Conservation (phyloP, 2,329 filamentous ascomycete genomes). For the Onygenales sp. region DNA sequence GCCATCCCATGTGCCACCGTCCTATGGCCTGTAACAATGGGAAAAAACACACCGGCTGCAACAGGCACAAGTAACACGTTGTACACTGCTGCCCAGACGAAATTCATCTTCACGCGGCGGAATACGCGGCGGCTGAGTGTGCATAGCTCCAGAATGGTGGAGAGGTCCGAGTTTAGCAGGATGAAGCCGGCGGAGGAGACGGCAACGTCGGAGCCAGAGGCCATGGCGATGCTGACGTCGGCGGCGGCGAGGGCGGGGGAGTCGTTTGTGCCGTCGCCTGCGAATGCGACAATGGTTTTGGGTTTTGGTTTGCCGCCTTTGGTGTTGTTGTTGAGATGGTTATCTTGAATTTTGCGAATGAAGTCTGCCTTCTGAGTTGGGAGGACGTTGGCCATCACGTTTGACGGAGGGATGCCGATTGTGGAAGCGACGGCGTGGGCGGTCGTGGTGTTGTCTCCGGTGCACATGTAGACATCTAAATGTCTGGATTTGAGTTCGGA, state of each 20-base stretch:
- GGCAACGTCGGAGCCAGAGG: constrained; percentile 72
- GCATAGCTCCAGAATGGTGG: constrained; percentile 62
- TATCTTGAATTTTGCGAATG: constrained; percentile 45
- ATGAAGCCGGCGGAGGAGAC: constrained; percentile 76
- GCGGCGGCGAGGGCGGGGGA: constrained; percentile 70
- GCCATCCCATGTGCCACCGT: constrained; percentile 10
- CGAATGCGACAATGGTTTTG: constrained; percentile 63
- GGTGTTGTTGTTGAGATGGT: constrained; percentile 23
- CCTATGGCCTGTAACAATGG: constrained; percentile 37
- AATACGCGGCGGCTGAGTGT: constrained; percentile 64
- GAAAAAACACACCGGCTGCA: constrained; percentile 70
- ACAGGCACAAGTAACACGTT: constrained; percentile 70
- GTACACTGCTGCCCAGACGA: constrained; percentile 76
- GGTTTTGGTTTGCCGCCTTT: constrained; percentile 7
- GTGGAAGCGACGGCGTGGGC: constrained; percentile 66
- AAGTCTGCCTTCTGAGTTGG: constrained; percentile 62
- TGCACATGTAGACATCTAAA: constrained; percentile 82
- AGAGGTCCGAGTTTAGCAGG: constrained; percentile 61
- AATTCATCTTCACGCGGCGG: constrained; percentile 71
- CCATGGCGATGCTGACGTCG: constrained; percentile 75
- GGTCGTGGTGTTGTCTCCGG: constrained; percentile 81
- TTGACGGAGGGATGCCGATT: constrained; percentile 61
- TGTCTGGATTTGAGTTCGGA: constrained; percentile 53
- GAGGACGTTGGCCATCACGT: constrained; percentile 80
- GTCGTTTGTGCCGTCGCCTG: constrained; percentile 82